These are phyloP conservation scores for Sclerotinia borealis DNA, from an alignment of 2,329 filamentous ascomycete genomes.

Conservation along the genomic window DNA sequence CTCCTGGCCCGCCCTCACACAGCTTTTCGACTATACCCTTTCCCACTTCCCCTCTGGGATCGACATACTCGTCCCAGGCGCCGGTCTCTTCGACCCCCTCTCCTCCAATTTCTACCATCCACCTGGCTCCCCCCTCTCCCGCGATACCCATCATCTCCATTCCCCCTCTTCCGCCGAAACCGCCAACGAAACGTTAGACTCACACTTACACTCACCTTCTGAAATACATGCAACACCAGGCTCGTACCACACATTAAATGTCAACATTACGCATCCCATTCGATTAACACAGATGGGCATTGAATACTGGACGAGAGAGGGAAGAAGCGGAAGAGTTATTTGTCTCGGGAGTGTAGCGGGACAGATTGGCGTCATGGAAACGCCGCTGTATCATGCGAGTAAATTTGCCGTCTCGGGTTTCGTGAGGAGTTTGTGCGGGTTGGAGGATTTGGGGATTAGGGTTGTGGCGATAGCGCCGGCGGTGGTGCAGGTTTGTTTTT, in stretches of 20 bases:
- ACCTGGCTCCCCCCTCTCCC: slow-evolving; percentile 29
- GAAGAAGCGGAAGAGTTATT: slow-evolving; percentile 25
- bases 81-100: slow-evolving; percentile 42
- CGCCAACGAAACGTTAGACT: slow-evolving; percentile 31
- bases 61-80: slow-evolving; percentile 40
- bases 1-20: slow-evolving; percentile 35
- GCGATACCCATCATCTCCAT: slow-evolving; percentile 28
- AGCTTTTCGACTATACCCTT: slow-evolving; percentile 33
- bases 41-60: slow-evolving; percentile 31
- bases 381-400: slow-evolving; percentile 32
- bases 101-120: slow-evolving; percentile 42
- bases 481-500: slow-evolving; percentile 30
- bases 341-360: slow-evolving; percentile 44
- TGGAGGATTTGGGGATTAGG: slow-evolving; percentile 36
- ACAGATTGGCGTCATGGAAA: slow-evolving; percentile 34
- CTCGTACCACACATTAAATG: slow-evolving; percentile 40
- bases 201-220: not conserved
- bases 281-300: slow-evolving; percentile 45
- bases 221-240: not conserved
- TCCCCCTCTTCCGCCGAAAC: slow-evolving; percentile 7
- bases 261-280: slow-evolving; percentile 47
- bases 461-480: slow-evolving; percentile 41
- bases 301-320: slow-evolving; percentile 33
- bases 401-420: slow-evolving; percentile 8
- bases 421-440: slow-evolving; percentile 5